These are phyloP conservation scores for Microdochium nivale DNA, from an alignment of 2,329 filamentous ascomycete genomes.

Conservation along the genomic window DNA sequence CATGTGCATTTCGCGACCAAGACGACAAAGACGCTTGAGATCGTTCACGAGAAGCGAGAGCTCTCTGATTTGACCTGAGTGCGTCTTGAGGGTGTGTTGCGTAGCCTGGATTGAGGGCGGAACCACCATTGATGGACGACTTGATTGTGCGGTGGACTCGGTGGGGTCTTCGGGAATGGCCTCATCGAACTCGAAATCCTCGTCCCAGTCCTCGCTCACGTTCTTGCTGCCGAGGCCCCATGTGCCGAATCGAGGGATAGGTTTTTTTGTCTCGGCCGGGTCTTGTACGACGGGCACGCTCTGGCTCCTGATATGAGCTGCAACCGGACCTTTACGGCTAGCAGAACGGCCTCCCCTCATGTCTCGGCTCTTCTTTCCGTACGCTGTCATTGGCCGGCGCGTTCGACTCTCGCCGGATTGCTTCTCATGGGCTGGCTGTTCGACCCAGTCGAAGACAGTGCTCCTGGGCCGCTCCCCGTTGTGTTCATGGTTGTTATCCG, in stretches of 20 bases:
- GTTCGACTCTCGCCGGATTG: conserved; percentile 46
- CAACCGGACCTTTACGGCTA: conserved; percentile 59
- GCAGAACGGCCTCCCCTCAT: conserved; percentile 59
- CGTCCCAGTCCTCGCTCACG: conserved; percentile 81
- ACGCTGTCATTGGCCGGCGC: conserved; percentile 64
- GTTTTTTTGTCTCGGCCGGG: conserved; percentile 43
- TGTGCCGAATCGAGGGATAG: conserved; percentile 66
- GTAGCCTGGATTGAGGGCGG: conserved; percentile 73
- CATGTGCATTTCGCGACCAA: conserved; percentile 61
- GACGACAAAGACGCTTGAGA: conserved; percentile 66
- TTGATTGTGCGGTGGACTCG: conserved; percentile 25
- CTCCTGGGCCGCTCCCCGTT: conserved; percentile 47
- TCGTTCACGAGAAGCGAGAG: conserved; percentile 76
- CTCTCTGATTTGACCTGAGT: conserved; percentile 77
- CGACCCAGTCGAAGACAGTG: conserved; percentile 73
- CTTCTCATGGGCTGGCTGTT: conserved; percentile 55
- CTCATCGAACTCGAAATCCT: conserved; percentile 70
- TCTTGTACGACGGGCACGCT: conserved; percentile 70
- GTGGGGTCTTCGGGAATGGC: conserved; percentile 21
- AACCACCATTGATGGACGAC: conserved; percentile 53
- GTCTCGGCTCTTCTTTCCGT: conserved; percentile 67
- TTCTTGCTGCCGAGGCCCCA: conserved; percentile 76
- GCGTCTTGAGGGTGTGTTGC: conserved; percentile 72
- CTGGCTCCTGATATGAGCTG: conserved; percentile 68
- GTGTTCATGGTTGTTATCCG: conserved; percentile 23